Evolutionary conservation across 371 early-diverging fungal species (phyloP).

Genomic region (Caulochytrium protostelioides): DNA sequence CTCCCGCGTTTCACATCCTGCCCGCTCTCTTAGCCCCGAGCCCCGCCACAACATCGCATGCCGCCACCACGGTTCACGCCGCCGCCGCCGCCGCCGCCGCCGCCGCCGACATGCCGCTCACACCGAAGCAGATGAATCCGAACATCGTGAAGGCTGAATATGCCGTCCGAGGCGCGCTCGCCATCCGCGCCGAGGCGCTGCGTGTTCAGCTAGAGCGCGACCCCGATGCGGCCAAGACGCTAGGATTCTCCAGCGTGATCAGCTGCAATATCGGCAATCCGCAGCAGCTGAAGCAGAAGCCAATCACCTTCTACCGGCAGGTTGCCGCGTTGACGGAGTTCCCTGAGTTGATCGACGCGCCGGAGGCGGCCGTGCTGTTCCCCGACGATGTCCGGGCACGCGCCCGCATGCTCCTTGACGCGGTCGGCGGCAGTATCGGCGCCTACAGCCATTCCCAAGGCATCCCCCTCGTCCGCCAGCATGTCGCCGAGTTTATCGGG

Average conservation of each 20-base stretch:
- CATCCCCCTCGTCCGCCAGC: constrained; percentile 50
- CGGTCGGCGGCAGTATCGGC: constrained; percentile 52
- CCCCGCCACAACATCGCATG: too few relatives aligned
- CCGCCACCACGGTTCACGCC: too few relatives aligned
- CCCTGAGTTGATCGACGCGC: constrained; percentile 46
- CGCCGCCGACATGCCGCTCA: constrained; percentile 14
- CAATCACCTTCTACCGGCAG: constrained; percentile 92
- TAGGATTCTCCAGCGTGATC: constrained; percentile 55
- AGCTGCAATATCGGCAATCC: constrained; percentile 96
- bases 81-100: neutral
- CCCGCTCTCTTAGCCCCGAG: too few relatives aligned
- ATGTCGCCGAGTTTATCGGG: constrained; percentile 62
- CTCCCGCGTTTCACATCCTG: too few relatives aligned
- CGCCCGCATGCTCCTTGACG: constrained; percentile 40
- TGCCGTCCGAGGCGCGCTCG: constrained; percentile 88
- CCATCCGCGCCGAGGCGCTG: constrained; percentile 79
- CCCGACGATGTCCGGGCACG: constrained; percentile 66
- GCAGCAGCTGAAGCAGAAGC: constrained; percentile 79
- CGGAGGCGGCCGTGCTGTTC: constrained; percentile 38
- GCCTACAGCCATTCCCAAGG: constrained; percentile 89
- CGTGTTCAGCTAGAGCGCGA: constrained; percentile 20
- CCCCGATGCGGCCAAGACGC: constrained; percentile 14
- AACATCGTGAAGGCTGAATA: constrained; percentile 60
- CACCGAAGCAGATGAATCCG: constrained; percentile 44
- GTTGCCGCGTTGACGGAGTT: constrained; percentile 70